A percentile compares a stretch with the other conserved stretches of the same genome.
Evolutionary conservation across 495 filamentous ascomycete species (phyloP).

Genomic region (Aspergillus mulundensis): DNA sequence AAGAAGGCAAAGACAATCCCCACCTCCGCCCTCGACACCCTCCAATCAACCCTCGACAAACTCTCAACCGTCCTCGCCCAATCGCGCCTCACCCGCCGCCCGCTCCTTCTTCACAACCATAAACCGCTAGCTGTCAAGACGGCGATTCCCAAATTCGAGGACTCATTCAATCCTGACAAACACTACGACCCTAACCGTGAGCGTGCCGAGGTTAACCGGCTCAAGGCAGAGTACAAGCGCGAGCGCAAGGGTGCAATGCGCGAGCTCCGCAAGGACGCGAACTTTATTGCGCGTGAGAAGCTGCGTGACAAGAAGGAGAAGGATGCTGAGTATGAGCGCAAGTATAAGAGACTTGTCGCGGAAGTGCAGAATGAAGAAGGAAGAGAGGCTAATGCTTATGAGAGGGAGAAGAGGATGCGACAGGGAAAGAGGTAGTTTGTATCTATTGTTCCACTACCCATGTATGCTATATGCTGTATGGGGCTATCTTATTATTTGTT

Average conservation of each 20-base stretch:
- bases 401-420: constrained; percentile 70
- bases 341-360: constrained; percentile 85
- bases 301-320: constrained; percentile 86
- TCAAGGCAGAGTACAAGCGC: constrained; percentile 86
- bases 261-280: constrained; percentile 89
- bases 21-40: constrained; percentile 30
- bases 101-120: constrained; percentile 86
- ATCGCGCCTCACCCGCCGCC: constrained; percentile 59
- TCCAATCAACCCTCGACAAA: constrained; percentile 33
- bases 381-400: constrained; percentile 79
- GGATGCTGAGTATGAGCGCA: constrained; percentile 87
- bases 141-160: constrained; percentile 93
- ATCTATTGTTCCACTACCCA: background rate
- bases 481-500: background rate
- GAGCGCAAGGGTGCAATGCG: constrained; percentile 93
- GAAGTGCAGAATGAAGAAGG: constrained; percentile 96
- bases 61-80: constrained; percentile 48
- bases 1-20: constrained; percentile 27
- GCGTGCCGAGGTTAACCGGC: constrained; percentile 71
- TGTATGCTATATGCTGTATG: background rate
- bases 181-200: constrained; percentile 94
- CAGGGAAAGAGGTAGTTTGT: constrained; percentile 50
- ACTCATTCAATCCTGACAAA: constrained; percentile 86
- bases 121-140: constrained; percentile 81
- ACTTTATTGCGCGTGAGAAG: constrained; percentile 85